Evolutionary conservation across 2,329 filamentous ascomycete genomes (phyloP).

Genomic region (Penicillium sclerotigenum): DNA sequence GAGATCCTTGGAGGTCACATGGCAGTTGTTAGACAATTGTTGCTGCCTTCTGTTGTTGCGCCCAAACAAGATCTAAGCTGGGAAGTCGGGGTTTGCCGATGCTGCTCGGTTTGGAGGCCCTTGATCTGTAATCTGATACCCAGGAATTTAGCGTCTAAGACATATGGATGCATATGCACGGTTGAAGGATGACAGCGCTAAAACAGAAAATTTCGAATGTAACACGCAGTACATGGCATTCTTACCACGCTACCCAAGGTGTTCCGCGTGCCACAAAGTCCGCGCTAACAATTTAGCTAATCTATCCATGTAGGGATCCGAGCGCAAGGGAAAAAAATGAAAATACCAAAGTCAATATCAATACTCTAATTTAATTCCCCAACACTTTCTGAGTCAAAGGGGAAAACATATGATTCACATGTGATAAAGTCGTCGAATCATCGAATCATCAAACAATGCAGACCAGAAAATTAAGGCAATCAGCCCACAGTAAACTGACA

Average conservation of each 20-base stretch:
- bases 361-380: not conserved
- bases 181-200: slow-evolving; percentile 1
- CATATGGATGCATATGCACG: slow-evolving; percentile 8
- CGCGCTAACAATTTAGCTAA: not conserved
- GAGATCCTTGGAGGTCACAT: not conserved
- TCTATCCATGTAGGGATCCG: not conserved
- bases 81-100: not conserved
- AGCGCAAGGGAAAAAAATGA: not conserved
- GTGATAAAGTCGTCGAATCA: not conserved
- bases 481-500: not conserved
- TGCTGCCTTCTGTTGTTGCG: not conserved
- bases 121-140: slow-evolving; percentile 5
- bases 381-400: not conserved
- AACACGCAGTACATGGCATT: not conserved
- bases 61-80: not conserved
- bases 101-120: not conserved
- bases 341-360: not conserved
- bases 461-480: slow-evolving; percentile 7
- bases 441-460: not conserved
- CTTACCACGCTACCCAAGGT: not conserved
- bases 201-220: not conserved
- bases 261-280: not conserved
- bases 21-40: not conserved
- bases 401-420: slow-evolving; percentile 3
- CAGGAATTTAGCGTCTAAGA: not conserved